Percentiles rank a stretch among this genome's conserved stretches.
phyloP scores from a whole-genome alignment of 2,329 filamentous ascomycete species.

The Furcasterigmium furcatum region DNA sequence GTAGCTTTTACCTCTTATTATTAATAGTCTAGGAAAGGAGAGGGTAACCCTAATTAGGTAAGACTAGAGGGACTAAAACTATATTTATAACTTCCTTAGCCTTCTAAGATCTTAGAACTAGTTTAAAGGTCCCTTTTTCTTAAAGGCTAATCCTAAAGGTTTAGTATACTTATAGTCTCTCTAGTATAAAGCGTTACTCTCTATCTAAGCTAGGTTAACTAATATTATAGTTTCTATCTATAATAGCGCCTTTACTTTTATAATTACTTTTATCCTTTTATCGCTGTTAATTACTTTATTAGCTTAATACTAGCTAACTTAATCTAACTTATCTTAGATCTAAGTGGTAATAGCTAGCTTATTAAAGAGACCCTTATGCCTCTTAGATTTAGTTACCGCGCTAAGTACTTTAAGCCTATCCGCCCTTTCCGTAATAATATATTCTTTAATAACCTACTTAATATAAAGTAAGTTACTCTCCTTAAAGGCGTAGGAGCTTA shows the following conservation, averaged over 20 bases:
- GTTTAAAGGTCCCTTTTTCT: background rate
- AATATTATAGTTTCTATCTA: background rate
- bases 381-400: too few species aligned
- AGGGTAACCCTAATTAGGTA: background rate
- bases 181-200: background rate
- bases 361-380: constrained; percentile 1
- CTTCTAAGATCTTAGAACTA: background rate
- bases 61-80: too few species aligned
- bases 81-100: constrained; percentile 1
- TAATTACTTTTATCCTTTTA: background rate
- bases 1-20: too few species aligned
- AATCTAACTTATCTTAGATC: constrained; percentile 21
- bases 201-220: background rate
- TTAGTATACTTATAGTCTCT: background rate
- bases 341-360: constrained; percentile 26
- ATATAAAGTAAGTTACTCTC: background rate
- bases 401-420: too few species aligned
- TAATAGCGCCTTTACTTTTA: background rate
- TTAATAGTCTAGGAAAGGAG: too few species aligned
- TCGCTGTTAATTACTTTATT: background rate
- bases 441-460: background rate
- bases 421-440: too few species aligned
- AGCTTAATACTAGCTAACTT: background rate
- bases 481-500: too few species aligned
- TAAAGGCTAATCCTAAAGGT: background rate